A percentile compares a stretch with the other conserved stretches of the same genome.
Evolutionary conservation across 2,329 filamentous ascomycete genomes (phyloP).

Genomic region (Pseudocercospora cruenta): DNA sequence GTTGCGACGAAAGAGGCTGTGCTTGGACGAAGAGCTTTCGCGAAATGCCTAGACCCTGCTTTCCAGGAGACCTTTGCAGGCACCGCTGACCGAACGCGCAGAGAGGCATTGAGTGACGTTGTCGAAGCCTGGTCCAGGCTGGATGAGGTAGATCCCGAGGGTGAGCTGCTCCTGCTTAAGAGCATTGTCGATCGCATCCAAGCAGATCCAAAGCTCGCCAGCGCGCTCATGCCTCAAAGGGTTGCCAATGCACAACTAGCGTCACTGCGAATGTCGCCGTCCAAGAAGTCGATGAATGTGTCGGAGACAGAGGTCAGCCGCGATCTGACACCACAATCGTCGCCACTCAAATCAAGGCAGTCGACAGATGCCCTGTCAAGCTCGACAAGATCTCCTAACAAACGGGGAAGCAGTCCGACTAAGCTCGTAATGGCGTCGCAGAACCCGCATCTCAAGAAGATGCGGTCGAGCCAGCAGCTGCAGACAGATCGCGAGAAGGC

Average conservation of each 20-base stretch:
- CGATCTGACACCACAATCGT: slow-evolving; percentile 33
- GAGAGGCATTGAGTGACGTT: slow-evolving; percentile 80
- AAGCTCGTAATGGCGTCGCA: slow-evolving; percentile 79
- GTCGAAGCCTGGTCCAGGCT: slow-evolving; percentile 84
- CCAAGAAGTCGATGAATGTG: slow-evolving; percentile 30
- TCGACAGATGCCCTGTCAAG: slow-evolving; percentile 14
- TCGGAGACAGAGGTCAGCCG: slow-evolving; percentile 26
- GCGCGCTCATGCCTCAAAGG: slow-evolving; percentile 46
- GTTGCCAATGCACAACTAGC: slow-evolving; percentile 42
- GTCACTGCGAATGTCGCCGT: slow-evolving; percentile 34
- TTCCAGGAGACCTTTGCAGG: slow-evolving; percentile 87
- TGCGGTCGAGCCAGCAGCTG: slow-evolving; percentile 54
- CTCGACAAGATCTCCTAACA: slow-evolving; percentile 28
- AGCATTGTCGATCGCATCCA: slow-evolving; percentile 74
- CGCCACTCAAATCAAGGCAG: slow-evolving; percentile 29
- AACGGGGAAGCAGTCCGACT: slow-evolving; percentile 39
- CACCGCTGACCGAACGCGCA: slow-evolving; percentile 64
- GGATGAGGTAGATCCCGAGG: slow-evolving; percentile 86
- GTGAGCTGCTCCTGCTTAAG: slow-evolving; percentile 81
- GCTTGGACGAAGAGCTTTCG: slow-evolving; percentile 79
- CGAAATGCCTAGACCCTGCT: slow-evolving; percentile 77
- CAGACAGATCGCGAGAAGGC: slow-evolving; percentile 51
- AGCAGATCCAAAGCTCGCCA: slow-evolving; percentile 66
- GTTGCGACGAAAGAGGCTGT: slow-evolving; percentile 72
- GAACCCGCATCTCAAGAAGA: slow-evolving; percentile 83